Evolutionary conservation across 1,284 basidiomycete genomes (phyloP).

Genomic region (Meira nashicola): DNA sequence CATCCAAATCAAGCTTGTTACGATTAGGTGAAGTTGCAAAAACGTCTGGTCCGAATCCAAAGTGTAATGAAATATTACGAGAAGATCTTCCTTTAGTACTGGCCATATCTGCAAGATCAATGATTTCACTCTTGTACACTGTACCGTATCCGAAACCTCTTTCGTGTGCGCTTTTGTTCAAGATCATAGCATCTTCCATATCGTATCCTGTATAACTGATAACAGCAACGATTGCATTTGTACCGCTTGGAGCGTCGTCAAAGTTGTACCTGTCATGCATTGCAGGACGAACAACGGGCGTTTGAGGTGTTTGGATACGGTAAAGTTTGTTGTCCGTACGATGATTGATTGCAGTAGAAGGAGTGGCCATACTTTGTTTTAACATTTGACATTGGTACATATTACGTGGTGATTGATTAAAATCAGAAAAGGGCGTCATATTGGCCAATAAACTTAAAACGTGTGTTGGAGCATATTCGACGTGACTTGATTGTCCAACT

Average conservation of each 20-base stretch:
- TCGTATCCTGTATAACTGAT: constrained; percentile 99
- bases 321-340: constrained; percentile 99
- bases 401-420: constrained; percentile 72
- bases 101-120: constrained; percentile 78
- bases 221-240: constrained; percentile 96
- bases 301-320: constrained; percentile 89
- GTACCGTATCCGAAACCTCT: constrained; percentile 96
- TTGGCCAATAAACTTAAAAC: constrained; percentile 75
- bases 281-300: constrained; percentile 84
- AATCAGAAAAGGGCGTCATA: constrained; percentile 73
- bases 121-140: constrained; percentile 88
- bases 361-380: constrained; percentile 99
- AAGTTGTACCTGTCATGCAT: constrained; percentile 95
- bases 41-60: constrained; percentile 67
- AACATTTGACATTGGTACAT: constrained; percentile 83
- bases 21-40: constrained; percentile 29
- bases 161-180: constrained; percentile 98
- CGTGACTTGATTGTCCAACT: constrained; percentile 69
- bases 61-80: constrained; percentile 62
- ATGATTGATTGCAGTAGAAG: constrained; percentile 80
- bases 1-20: constrained; percentile 74
- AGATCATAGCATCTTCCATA: constrained; percentile 99
- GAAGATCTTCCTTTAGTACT: constrained; percentile 54
- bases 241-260: constrained; percentile 97
- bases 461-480: constrained; percentile 90